A percentile compares a stretch with the other conserved stretches of the same genome.
Evolutionary conservation across 176 grass and related monocot species (phyloP).

Genomic region (Lolium perenne): DNA sequence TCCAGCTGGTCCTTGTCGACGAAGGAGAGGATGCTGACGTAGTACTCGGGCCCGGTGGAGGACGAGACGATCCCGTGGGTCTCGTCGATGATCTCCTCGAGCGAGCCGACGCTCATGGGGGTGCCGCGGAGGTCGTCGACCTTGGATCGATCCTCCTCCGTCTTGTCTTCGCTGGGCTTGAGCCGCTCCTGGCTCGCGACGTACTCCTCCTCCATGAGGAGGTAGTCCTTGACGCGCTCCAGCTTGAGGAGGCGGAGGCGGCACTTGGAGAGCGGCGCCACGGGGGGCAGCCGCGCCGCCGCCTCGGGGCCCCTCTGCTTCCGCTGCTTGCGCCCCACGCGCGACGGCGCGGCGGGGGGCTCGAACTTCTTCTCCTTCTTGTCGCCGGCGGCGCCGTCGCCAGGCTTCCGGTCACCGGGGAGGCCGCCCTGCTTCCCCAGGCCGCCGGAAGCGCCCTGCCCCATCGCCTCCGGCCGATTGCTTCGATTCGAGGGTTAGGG

Average conservation of each 20-base stretch:
- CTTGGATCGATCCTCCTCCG: conserved; percentile 86
- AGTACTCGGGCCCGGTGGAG: conserved; percentile 87
- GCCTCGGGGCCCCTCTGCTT: conserved; percentile 83
- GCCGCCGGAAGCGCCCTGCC: conserved; percentile 67
- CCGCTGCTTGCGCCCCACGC: conserved; percentile 72
- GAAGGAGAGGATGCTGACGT: conserved; percentile 72
- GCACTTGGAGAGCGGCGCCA: conserved; percentile 82
- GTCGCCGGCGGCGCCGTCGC: conserved; percentile 53
- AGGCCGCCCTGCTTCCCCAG: conserved; percentile 57
- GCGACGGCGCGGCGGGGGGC: conserved; percentile 73
- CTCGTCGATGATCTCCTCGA: conserved; percentile 93
- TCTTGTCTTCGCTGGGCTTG: conserved; percentile 77
- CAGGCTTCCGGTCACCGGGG: conserved; percentile 70
- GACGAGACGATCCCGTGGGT: conserved; percentile 75
- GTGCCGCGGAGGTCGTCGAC: conserved; percentile 83
- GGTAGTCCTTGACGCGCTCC: conserved; percentile 82
- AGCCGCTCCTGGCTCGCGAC: conserved; percentile 75
- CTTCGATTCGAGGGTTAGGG: conserved; percentile 49
- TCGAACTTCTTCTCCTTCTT: conserved; percentile 79
- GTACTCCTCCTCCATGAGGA: conserved; percentile 88
- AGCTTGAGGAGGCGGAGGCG: conserved; percentile 84
- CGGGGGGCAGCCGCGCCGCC: conserved; percentile 65
- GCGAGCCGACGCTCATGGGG: conserved; percentile 80
- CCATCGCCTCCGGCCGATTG: conserved; percentile 52
- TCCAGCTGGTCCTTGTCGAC: conserved; percentile 95